Percentiles rank a stretch among this genome's conserved stretches.
phyloP scores from a whole-genome alignment of 169 alveolate species.

The Cryptosporidium parvum region DNA sequence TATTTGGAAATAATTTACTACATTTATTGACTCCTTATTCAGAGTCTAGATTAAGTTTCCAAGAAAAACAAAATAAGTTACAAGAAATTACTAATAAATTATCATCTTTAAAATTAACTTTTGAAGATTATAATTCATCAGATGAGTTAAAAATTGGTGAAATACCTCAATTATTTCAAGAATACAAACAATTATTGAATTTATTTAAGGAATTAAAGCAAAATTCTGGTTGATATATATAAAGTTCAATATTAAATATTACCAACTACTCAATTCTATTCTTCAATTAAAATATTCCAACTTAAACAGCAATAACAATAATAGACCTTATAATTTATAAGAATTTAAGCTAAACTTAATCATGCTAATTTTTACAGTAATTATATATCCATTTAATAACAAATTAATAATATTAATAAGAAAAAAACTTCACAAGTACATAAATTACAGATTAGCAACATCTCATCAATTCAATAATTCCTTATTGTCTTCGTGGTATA shows the following conservation, averaged over 20 bases:
- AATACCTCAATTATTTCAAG: slow-evolving; percentile 40
- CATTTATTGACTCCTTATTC: slow-evolving; percentile 32
- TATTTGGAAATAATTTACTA: slow-evolving; percentile 39
- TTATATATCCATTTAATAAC: neutral
- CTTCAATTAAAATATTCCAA: too few species aligned
- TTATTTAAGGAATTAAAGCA: slow-evolving; percentile 18
- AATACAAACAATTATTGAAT: slow-evolving; percentile 11
- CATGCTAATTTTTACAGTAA: neutral
- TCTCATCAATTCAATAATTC: neutral
- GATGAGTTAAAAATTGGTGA: slow-evolving; percentile 46
- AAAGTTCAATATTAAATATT: too few species aligned
- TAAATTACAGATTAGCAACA: neutral
- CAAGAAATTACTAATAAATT: slow-evolving; percentile 18
- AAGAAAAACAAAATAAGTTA: slow-evolving; percentile 37
- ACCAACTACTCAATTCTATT: too few species aligned
- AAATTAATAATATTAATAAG: neutral
- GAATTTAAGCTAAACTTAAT: neutral
- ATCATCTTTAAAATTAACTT: neutral
- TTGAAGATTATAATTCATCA: neutral
- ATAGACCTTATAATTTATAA: too few species aligned
- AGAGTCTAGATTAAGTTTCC: slow-evolving; percentile 16
- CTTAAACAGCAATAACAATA: too few species aligned
- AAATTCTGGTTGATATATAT: neutral
- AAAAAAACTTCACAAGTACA: neutral
- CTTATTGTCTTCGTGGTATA: slow-evolving; percentile 17